Conservation (phyloP, 2,329 filamentous ascomycete species). For the Claviceps sp. region DNA sequence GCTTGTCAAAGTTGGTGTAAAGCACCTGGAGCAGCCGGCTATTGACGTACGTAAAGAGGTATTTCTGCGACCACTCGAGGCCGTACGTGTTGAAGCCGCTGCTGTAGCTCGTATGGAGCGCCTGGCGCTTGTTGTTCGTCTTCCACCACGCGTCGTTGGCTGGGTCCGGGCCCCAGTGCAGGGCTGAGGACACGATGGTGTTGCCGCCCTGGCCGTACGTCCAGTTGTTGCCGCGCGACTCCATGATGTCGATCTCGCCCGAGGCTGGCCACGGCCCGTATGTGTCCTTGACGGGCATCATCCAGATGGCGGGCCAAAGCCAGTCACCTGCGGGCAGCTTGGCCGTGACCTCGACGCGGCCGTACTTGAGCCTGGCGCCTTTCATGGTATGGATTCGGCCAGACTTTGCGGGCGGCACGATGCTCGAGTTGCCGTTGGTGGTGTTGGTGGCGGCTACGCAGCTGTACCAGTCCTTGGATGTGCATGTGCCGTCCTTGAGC, state of each 20-base stretch:
- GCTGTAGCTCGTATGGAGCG: constrained; percentile 62
- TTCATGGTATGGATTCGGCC: constrained; percentile 65
- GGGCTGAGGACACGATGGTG: constrained; percentile 63
- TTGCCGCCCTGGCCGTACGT: constrained; percentile 65
- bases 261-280: constrained; percentile 70
- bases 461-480: constrained; percentile 37
- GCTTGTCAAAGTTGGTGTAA: constrained; percentile 59
- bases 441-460: constrained; percentile 64
- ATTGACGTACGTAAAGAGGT: constrained; percentile 79
- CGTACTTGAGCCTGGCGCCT: constrained; percentile 62
- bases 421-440: constrained; percentile 54
- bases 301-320: constrained; percentile 29
- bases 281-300: constrained; percentile 59
- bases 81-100: constrained; percentile 63
- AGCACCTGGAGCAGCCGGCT: constrained; percentile 66
- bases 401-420: constrained; percentile 66
- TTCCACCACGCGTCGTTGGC: constrained; percentile 70
- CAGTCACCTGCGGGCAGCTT: constrained; percentile 50
- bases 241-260: constrained; percentile 73
- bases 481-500: constrained; percentile 51
- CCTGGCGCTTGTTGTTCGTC: constrained; percentile 64
- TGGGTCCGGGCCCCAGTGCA: constrained; percentile 69
- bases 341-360: constrained; percentile 67
- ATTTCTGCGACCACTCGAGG: constrained; percentile 78
- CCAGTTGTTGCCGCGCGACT: constrained; percentile 72